Percentiles rank a stretch among this genome's conserved stretches.
These are phyloP conservation scores for Leishmania arabica DNA, from an alignment of 208 protist species.

Conservation along the genomic window DNA sequence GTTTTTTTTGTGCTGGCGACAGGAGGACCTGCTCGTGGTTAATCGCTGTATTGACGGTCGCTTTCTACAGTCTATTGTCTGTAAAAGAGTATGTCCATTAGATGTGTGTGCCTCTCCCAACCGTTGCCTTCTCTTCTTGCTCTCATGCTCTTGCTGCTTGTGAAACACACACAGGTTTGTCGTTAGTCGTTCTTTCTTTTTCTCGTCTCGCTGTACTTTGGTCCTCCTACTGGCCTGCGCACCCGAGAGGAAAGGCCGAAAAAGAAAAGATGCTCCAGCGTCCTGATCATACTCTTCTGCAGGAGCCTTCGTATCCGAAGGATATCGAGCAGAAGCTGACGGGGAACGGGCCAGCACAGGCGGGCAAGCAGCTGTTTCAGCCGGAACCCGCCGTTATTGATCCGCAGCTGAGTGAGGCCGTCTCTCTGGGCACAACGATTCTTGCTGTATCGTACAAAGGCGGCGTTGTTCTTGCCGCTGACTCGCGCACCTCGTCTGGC, in stretches of 20 bases:
- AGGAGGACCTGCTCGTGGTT: not conserved
- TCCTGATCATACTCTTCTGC: constrained; percentile 64
- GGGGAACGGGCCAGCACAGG: constrained; percentile 70
- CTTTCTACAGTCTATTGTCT: not conserved
- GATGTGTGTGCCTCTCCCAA: not conserved
- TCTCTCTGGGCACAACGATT: constrained; percentile 97
- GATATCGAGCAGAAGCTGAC: constrained; percentile 46
- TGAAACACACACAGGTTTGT: not conserved
- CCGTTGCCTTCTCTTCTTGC: not conserved
- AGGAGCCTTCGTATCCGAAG: constrained; percentile 77
- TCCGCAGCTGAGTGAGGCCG: constrained; percentile 82
- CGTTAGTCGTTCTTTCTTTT: not conserved
- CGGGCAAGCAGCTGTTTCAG: constrained; percentile 64
- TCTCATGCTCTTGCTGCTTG: not conserved
- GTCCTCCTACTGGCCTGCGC: not conserved
- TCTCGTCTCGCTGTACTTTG: constrained; percentile 6
- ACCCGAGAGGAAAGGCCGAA: not conserved
- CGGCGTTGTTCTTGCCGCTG: constrained; percentile 97
- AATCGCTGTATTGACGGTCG: not conserved
- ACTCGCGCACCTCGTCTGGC: constrained; percentile 97
- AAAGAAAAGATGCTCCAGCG: constrained; percentile 67
- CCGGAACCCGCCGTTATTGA: constrained; percentile 78
- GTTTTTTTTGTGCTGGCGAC: not conserved
- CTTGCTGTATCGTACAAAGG: constrained; percentile 97
- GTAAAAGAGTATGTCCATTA: not conserved